Base-by-base conservation (phyloP, 2,329 filamentous ascomycete species). In the Polychaeton citri region DNA sequence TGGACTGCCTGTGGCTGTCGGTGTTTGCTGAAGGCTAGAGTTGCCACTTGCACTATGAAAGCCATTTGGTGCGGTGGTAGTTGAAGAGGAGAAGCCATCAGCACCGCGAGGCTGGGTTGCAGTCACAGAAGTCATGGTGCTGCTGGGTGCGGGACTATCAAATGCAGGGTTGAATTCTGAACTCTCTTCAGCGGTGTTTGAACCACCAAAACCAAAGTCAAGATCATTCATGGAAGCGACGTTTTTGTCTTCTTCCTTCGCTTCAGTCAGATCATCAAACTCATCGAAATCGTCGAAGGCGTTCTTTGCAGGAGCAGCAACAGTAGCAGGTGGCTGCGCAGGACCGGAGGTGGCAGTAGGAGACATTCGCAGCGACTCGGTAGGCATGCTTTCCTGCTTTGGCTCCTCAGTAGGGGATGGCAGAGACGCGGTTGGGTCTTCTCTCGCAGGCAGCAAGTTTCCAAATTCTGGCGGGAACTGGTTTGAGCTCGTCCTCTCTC, bases 111-210 rank as follows among this genome's bases (percentile, higher is more conserved):
- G 21, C 7, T 7, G 7, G 30, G 30, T 32, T 5, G 48, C 44
- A 6, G 60, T 61, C 15, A 58, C 55, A 53, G 64, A 62, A 0
- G 64, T 67, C 40, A 62, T 65, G 16, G 60, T 60, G 48, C 64
- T 68, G 31, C 61, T 65, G 15, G 63, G 61, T 4, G 63, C 62
- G 5, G 66, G 66, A 2, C 79, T 83, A 59, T 90, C 83, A 45
- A 90, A 90, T 13, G 82, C 75, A 1, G 81, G 72, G 53, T 87
- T 85, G 57, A 88, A 90, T 46, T 88, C 82, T 44, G 82, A 79
- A 63, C 7, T 73, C 75, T 19, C 30, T 13, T 77, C 81, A 31
- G 75, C 72, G 16, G 61, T 60, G 32, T 40, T 44, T 33, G 37
- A 44, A 20, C 76, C 80, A 40, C 35, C 41, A 26, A 44, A 45